phyloP scores from a whole-genome alignment of 2,329 filamentous ascomycete genomes.

The Zymoseptoria ardabiliae region DNA sequence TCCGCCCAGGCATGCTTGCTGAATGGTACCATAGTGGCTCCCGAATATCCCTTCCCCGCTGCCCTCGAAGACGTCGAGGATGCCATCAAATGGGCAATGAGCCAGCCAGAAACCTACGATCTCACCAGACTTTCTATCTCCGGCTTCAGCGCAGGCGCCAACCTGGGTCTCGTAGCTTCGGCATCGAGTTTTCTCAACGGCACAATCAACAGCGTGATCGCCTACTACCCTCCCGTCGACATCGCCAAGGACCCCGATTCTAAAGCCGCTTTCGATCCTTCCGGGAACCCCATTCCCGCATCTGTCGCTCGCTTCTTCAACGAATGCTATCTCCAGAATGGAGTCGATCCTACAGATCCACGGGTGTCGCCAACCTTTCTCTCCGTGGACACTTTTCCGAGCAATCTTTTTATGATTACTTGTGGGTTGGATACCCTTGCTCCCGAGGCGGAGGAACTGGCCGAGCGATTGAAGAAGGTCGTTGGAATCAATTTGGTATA shows the following conservation, averaged over 20 bases:
- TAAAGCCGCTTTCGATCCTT: constrained; percentile 26
- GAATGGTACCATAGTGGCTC: constrained; percentile 27
- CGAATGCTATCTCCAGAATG: constrained; percentile 29
- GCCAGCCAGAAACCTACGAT: constrained; percentile 29
- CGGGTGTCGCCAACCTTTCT: constrained; percentile 32
- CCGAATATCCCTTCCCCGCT: constrained; percentile 39
- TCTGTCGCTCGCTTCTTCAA: constrained; percentile 26
- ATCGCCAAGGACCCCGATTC: constrained; percentile 24
- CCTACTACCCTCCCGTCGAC: constrained; percentile 32
- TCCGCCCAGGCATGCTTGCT: neutral
- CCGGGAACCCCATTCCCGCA: constrained; percentile 15
- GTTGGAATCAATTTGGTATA: constrained; percentile 20
- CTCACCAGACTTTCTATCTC: constrained; percentile 25
- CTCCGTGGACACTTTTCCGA: constrained; percentile 19
- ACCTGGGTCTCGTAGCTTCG: constrained; percentile 31
- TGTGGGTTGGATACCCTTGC: constrained; percentile 33
- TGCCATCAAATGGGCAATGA: constrained; percentile 35
- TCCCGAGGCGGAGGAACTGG: constrained; percentile 32
- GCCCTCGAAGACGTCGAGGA: constrained; percentile 39
- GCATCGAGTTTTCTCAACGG: constrained; percentile 25
- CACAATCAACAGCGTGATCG: constrained; percentile 28
- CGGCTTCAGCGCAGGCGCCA: constrained; percentile 38
- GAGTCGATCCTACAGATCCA: constrained; percentile 27
- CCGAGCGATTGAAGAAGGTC: constrained; percentile 19
- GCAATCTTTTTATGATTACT: constrained; percentile 29